These are phyloP conservation scores for Cystobasidium onofrii DNA, from an alignment of 768 basidiomycete species.

Conservation along the genomic window DNA sequence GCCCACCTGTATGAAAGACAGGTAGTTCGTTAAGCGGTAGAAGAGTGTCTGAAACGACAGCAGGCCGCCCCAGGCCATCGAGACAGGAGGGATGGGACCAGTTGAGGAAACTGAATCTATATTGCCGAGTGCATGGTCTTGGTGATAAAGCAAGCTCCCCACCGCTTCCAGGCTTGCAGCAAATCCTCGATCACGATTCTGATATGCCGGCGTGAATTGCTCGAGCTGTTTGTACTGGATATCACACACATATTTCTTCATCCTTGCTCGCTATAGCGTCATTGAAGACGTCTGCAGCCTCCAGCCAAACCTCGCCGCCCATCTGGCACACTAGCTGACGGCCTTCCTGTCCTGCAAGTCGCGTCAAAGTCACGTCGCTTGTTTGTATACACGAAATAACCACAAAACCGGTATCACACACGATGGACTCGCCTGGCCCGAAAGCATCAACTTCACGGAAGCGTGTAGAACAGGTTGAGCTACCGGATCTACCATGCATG, in stretches of 20 bases:
- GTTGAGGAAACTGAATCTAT: neutral
- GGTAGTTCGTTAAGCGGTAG: neutral
- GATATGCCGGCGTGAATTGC: no score
- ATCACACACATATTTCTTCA: no score
- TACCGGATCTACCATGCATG: conserved; percentile 33
- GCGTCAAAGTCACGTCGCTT: neutral
- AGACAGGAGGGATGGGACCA: neutral
- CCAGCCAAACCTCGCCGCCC: neutral
- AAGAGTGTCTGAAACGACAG: neutral
- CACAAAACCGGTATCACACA: neutral
- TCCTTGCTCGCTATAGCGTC: no score
- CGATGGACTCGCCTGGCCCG: conserved; percentile 4
- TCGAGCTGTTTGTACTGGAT: no score
- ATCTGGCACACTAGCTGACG: neutral
- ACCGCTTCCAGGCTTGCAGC: no score
- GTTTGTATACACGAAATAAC: neutral
- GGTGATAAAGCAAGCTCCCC: no score
- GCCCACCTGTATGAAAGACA: conserved; percentile 5
- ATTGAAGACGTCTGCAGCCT: no score
- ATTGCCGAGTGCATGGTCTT: neutral
- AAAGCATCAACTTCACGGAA: neutral
- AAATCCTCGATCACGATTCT: no score
- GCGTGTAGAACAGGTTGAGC: conserved; percentile 7
- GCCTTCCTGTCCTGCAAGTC: neutral
- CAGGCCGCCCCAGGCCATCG: conserved; percentile 1